Conservation (phyloP, 1,139 yeast genomes). For the Suhomyces maxii region DNA sequence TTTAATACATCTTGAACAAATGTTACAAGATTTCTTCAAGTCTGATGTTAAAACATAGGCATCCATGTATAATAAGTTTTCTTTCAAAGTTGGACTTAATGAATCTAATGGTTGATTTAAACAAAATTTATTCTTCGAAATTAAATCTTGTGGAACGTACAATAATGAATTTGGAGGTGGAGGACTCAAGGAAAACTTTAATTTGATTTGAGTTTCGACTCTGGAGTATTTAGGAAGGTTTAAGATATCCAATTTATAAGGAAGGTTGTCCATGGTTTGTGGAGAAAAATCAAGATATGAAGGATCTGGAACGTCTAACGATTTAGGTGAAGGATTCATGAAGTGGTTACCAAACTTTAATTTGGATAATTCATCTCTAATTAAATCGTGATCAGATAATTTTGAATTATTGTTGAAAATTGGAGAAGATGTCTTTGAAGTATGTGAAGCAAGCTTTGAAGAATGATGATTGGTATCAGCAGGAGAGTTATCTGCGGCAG, state of each 20-base stretch:
- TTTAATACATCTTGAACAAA: constrained; percentile 84
- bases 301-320: constrained; percentile 32
- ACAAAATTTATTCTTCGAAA: constrained; percentile 78
- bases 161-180: constrained; percentile 70
- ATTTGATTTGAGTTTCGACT: constrained; percentile 92
- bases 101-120: constrained; percentile 47
- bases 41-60: constrained; percentile 64
- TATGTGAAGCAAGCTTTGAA: too few relatives aligned
- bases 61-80: constrained; percentile 61
- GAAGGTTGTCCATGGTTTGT: constrained; percentile 44
- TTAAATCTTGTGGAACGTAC: constrained; percentile 82
- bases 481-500: neutral
- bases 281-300: constrained; percentile 41
- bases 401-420: constrained; percentile 8
- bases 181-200: constrained; percentile 66
- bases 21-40: constrained; percentile 59
- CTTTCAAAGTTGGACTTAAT: constrained; percentile 46
- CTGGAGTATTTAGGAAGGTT: constrained; percentile 79
- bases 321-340: constrained; percentile 41
- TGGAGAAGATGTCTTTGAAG: neutral
- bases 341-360: constrained; percentile 55
- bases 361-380: constrained; percentile 54
- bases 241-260: constrained; percentile 56
- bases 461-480: too few relatives aligned
- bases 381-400: constrained; percentile 42